These are phyloP conservation scores for Botryosphaeria dothidea DNA, from an alignment of 2,329 filamentous ascomycete species.

Conservation along the genomic window DNA sequence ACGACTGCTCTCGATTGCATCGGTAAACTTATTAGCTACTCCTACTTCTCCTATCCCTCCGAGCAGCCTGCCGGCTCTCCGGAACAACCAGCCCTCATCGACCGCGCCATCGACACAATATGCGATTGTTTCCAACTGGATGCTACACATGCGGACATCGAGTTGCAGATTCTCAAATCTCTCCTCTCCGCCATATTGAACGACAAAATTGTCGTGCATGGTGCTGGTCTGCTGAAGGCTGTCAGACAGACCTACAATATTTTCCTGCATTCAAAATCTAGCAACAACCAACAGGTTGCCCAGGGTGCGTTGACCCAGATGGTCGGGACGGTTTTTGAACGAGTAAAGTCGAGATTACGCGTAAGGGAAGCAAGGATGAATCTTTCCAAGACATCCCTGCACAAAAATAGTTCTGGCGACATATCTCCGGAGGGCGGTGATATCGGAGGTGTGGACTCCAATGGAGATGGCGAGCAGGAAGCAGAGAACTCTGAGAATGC, in stretches of 20 bases:
- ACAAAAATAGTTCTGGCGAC: slow-evolving; percentile 38
- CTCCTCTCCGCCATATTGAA: slow-evolving; percentile 92
- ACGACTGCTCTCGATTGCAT: slow-evolving; percentile 95
- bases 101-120: slow-evolving; percentile 97
- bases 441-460: slow-evolving; percentile 40
- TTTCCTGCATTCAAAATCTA: slow-evolving; percentile 91
- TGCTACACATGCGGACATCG: slow-evolving; percentile 85
- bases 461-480: slow-evolving; percentile 38
- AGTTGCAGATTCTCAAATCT: slow-evolving; percentile 98
- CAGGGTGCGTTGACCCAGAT: slow-evolving; percentile 97
- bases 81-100: slow-evolving; percentile 74
- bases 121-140: slow-evolving; percentile 99
- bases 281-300: slow-evolving; percentile 92
- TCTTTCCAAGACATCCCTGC: slow-evolving; percentile 45
- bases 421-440: slow-evolving; percentile 30
- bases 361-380: slow-evolving; percentile 79
- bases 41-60: slow-evolving; percentile 82
- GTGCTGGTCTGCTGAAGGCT: slow-evolving; percentile 91
- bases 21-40: slow-evolving; percentile 97
- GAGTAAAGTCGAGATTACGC: slow-evolving; percentile 82
- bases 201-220: slow-evolving; percentile 98
- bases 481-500: slow-evolving; percentile 35
- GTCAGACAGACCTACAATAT: slow-evolving; percentile 99
- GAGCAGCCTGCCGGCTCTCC: slow-evolving; percentile 40
- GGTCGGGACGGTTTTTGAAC: slow-evolving; percentile 96